Evolutionary conservation across 2,329 filamentous ascomycete species (phyloP), one percentile per base, ranked within the genome.

Genomic region (Scedosporium boydii): DNA sequence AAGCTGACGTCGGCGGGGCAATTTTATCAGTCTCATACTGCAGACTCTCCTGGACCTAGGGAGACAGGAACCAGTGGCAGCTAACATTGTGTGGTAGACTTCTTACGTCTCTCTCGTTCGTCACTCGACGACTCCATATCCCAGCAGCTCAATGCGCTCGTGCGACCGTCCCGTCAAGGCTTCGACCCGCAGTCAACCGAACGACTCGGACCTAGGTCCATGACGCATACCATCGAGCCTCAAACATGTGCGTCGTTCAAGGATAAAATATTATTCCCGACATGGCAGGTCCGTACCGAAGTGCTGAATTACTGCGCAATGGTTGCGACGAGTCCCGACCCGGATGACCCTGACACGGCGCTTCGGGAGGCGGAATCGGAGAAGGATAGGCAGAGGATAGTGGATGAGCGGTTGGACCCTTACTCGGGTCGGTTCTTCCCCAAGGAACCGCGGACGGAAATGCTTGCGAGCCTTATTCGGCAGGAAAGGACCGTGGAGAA

Each of bases 61-160:
- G 46, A 51, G 2, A 3, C 46, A 9, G 46, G 3, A 26, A 41
- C 26, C 23, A 27, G 59, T 44, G n/a, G 27, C 41, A 56, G 53
- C 57, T 62, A 9, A 63, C 48, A 26, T 27, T 56, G n/a, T n/a
- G 6, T 53, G 9, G 62, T 70, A 96, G 95, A 96, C 73, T 99
- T 99, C 73, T 83, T 99, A 23, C 89, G 92, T 46, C 75, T 95
- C 67, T 97, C 93, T 9, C 87, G 95, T 66, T 82, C 85, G 60
- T 85, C 89, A 58, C 88, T 97, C 70, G 95, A 99, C 76, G 95
- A 99, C 75, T 91, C 90, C 55, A 98, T 99, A 70, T 86, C 87
- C 0, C 93, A 96, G 71, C 93, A 96, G 70, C 85, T 99, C 65
- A 98, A 98, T 78, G 91, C 91, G 1, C 83, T 98, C 44, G 78